Evolutionary conservation across 805 yeast species (phyloP).

Genomic region (Lipomyces kockii): DNA sequence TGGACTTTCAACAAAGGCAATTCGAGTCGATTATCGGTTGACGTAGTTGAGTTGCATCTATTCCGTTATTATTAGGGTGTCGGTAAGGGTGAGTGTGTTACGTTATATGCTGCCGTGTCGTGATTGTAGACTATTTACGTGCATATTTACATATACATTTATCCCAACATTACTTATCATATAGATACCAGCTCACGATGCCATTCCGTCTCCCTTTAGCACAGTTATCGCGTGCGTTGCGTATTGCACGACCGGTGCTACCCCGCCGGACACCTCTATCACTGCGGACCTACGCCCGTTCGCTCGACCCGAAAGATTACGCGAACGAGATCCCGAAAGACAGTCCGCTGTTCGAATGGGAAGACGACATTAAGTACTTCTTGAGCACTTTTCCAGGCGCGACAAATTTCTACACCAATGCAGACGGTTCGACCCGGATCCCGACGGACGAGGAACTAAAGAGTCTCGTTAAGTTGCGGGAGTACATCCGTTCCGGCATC

Average conservation of each 20-base stretch:
- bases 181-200: not conserved
- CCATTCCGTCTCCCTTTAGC: not conserved
- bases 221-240: not conserved
- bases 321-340: constrained; percentile 35
- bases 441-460: constrained; percentile 74
- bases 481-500: constrained; percentile 1
- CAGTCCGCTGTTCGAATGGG: constrained; percentile 36
- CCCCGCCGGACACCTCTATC: constrained; percentile 4
- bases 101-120: not conserved
- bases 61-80: too few species aligned
- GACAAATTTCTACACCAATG: constrained; percentile 68
- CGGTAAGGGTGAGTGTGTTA: too few species aligned
- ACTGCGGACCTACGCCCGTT: constrained; percentile 9
- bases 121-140: not conserved
- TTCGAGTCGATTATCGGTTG: too few species aligned
- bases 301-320: constrained; percentile 7
- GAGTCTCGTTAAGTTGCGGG: constrained; percentile 67
- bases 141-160: not conserved
- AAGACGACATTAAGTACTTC: constrained; percentile 17
- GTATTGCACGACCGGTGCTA: not conserved
- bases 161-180: not conserved
- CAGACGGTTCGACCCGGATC: constrained; percentile 73
- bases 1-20: not conserved
- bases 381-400: constrained; percentile 68
- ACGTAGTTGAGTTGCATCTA: too few species aligned